These are phyloP conservation scores for Beauveria rudraprayagi DNA, from an alignment of 2,329 filamentous ascomycete species.

Conservation along the genomic window DNA sequence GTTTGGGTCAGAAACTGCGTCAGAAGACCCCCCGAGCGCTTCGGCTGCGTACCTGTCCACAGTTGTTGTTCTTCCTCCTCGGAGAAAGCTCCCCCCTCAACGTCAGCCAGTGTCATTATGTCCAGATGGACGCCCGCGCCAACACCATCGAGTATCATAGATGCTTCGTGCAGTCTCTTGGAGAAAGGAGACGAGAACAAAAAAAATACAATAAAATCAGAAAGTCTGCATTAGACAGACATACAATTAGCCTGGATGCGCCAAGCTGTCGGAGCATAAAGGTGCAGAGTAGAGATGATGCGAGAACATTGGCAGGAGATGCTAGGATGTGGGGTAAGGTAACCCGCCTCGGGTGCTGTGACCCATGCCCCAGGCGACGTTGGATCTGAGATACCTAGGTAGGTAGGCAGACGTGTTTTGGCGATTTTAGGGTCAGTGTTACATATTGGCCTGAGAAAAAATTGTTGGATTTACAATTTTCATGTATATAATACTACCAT, in stretches of 20 bases:
- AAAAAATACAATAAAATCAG: not conserved
- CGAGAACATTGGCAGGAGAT: not conserved
- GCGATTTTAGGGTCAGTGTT: not conserved
- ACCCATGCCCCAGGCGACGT: not conserved
- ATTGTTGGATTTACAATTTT: not conserved
- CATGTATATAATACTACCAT: not conserved
- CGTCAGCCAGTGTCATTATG: conserved; percentile 46
- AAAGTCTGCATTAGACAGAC: not conserved
- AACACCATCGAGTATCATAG: conserved; percentile 26
- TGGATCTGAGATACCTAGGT: not conserved
- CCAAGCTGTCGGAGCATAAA: not conserved
- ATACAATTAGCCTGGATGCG: not conserved
- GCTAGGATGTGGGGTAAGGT: conserved; percentile 12
- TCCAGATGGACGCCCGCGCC: conserved; percentile 17
- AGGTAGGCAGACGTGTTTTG: not conserved
- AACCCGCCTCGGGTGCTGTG: conserved; percentile 5
- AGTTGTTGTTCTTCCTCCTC: conserved; percentile 79
- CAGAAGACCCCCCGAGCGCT: not conserved
- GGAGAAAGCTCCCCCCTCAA: conserved; percentile 53
- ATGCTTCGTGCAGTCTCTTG: not conserved
- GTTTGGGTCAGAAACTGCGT: not conserved
- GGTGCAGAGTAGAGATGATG: not conserved
- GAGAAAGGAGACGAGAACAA: not conserved
- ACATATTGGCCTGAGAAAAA: not conserved
- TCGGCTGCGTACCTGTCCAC: conserved; percentile 62